Percentiles rank a stretch among this genome's conserved stretches.
phyloP scores from a whole-genome alignment of 306 rosid genomes.

The peach (Prunus persica) region Prunus_persica_NCBIv2 NC_034015.1:1221501-1222000 shows the following conservation, averaged over 20 bases:
- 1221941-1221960: too few species aligned
- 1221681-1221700: background rate
- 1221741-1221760: constrained; percentile 26
- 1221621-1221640: constrained; percentile 20
- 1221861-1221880: too few species aligned
- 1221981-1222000: too few species aligned
- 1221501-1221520: background rate
- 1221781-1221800: constrained; percentile 17
- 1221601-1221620: background rate
- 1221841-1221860: too few species aligned
- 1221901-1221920: too few species aligned
- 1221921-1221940: too few species aligned
- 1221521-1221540: background rate
- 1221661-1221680: constrained; percentile 21
- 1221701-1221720: background rate
- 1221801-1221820: background rate
- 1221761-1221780: background rate
- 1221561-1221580: background rate
- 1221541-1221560: background rate
- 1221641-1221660: constrained; percentile 2
- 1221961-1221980: too few species aligned
- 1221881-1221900: too few species aligned
- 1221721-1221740: constrained; percentile 16
- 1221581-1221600: background rate
- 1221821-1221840: too few species aligned